Evolutionary conservation across 108 stramenopile genomes (phyloP).

Genomic region (Pelagomonas calceolata): DNA sequence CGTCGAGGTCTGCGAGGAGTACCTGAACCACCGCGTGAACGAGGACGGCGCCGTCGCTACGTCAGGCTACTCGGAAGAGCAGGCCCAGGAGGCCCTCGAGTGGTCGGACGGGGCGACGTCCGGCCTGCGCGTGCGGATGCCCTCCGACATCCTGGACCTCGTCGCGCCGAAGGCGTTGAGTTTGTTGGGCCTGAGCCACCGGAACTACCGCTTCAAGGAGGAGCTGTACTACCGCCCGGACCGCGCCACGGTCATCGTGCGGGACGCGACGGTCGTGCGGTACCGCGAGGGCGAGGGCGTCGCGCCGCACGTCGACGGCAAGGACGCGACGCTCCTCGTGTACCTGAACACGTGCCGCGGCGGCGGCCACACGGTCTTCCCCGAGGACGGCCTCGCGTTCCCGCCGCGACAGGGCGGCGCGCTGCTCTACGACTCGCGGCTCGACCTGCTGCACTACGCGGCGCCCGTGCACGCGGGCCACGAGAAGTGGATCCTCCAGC

Average conservation of each 20-base stretch:
- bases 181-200: neutral
- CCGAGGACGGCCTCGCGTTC: slow-evolving; percentile 9
- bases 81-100: neutral
- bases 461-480: neutral
- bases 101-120: neutral
- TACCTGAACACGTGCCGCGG: slow-evolving; percentile 1
- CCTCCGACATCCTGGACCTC: neutral
- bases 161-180: neutral
- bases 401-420: neutral
- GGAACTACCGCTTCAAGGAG: neutral
- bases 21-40: slow-evolving; percentile 9
- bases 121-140: neutral
- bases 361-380: slow-evolving; percentile 9
- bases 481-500: slow-evolving; percentile 8
- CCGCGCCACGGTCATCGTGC: neutral
- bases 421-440: slow-evolving; percentile 1
- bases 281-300: slow-evolving; percentile 3
- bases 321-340: slow-evolving; percentile 7
- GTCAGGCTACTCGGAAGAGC: neutral
- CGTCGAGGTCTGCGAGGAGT: slow-evolving; percentile 1
- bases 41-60: neutral
- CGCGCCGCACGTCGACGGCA: slow-evolving; percentile 12
- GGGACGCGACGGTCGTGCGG: slow-evolving; percentile 6
- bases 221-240: neutral
- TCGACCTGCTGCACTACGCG: slow-evolving; percentile 4